These are phyloP conservation scores for Mediolabrus comicus DNA, from an alignment of 108 stramenopile species.

Conservation along the genomic window DNA sequence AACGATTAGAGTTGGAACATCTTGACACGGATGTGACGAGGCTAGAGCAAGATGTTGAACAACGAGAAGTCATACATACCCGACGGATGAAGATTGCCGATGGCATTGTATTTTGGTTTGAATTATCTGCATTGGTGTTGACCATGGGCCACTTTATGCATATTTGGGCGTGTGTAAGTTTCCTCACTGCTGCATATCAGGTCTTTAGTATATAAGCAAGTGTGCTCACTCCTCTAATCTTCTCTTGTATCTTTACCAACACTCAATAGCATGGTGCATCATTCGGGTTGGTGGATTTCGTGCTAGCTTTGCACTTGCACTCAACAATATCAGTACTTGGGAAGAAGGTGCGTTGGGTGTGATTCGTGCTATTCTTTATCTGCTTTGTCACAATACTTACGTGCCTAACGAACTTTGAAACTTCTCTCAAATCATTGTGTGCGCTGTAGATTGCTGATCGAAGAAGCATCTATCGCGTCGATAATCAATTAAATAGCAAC, in stretches of 20 bases:
- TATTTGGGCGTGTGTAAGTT: conserved; percentile 65
- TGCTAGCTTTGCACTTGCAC: conserved; percentile 72
- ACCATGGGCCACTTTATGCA: conserved; percentile 69
- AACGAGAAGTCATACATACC: conserved; percentile 46
- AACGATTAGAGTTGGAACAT: not conserved
- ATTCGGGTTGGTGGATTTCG: conserved; percentile 70
- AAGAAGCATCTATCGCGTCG: conserved; percentile 61
- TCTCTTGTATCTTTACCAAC: not conserved
- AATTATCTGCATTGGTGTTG: conserved; percentile 47
- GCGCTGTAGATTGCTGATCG: conserved; percentile 52
- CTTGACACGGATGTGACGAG: not conserved
- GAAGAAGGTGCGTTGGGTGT: conserved; percentile 35
- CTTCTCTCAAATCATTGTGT: not conserved
- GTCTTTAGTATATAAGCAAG: not conserved
- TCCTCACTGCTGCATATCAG: not conserved
- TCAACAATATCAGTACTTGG: conserved; percentile 57
- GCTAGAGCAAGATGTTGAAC: conserved; percentile 55
- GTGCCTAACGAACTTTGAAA: not conserved
- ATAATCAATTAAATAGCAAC: conserved; percentile 46
- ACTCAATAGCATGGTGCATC: conserved; percentile 67
- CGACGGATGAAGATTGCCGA: conserved; percentile 48
- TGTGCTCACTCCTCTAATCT: too few species aligned
- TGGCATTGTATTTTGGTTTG: conserved; percentile 46
- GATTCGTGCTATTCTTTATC: not conserved
- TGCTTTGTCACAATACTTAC: not conserved